Evolutionary conservation across 2,329 filamentous ascomycete genomes (phyloP).

Genomic region (Venturia nashicola): DNA sequence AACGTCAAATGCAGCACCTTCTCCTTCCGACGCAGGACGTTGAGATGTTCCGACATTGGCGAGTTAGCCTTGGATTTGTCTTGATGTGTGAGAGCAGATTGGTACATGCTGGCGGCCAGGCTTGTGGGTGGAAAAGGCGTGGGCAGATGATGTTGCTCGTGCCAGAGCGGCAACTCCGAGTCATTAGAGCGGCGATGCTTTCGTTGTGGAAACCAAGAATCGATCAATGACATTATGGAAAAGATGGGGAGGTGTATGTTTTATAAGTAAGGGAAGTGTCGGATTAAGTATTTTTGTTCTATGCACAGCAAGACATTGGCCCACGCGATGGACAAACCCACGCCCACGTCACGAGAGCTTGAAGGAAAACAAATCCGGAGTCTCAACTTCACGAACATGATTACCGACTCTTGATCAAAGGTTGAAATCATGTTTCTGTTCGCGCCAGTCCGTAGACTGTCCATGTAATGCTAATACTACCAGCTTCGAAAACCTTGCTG

Average conservation of each 20-base stretch:
- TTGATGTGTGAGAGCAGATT: slow-evolving; percentile 8
- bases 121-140: slow-evolving; percentile 12
- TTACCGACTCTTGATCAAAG: background rate
- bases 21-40: slow-evolving; percentile 40
- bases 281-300: background rate
- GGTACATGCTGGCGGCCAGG: slow-evolving; percentile 12
- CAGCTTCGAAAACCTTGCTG: background rate
- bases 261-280: background rate
- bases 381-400: background rate
- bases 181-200: background rate
- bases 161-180: slow-evolving; percentile 5
- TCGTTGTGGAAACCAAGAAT: background rate
- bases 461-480: background rate
- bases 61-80: slow-evolving; percentile 10
- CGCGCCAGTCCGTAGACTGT: background rate
- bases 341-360: background rate
- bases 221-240: background rate
- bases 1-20: slow-evolving; percentile 44
- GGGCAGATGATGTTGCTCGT: background rate
- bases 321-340: background rate
- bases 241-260: background rate
- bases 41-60: slow-evolving; percentile 26
- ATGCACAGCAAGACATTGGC: background rate
- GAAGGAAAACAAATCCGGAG: background rate
- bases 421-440: background rate